Evolutionary conservation across 257 asterid species (phyloP).

Genomic region (Salvia hispanica): DNA sequence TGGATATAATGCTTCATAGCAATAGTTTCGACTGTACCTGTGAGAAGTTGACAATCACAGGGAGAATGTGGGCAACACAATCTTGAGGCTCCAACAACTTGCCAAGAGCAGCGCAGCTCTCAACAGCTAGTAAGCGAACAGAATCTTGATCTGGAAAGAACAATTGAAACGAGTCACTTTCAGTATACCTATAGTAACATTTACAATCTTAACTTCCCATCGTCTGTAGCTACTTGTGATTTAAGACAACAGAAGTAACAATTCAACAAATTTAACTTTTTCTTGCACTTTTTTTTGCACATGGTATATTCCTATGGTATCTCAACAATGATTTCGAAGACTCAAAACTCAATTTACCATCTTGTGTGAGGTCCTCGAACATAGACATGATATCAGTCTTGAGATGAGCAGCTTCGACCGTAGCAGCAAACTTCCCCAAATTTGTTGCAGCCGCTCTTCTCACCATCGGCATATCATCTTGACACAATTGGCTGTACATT

Average conservation of each 20-base stretch:
- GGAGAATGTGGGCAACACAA: slow-evolving; percentile 84
- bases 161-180: slow-evolving; percentile 8
- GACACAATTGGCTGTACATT: slow-evolving; percentile 80
- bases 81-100: slow-evolving; percentile 92
- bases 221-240: background rate
- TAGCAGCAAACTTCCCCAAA: slow-evolving; percentile 53
- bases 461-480: slow-evolving; percentile 85
- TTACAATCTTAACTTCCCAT: slow-evolving; percentile 16
- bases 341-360: slow-evolving; percentile 55
- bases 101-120: slow-evolving; percentile 94
- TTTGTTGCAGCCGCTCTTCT: slow-evolving; percentile 50
- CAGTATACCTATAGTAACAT: slow-evolving; percentile 10
- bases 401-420: slow-evolving; percentile 53
- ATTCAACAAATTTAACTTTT: background rate
- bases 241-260: background rate
- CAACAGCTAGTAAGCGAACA: slow-evolving; percentile 88
- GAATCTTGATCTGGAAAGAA: slow-evolving; percentile 79
- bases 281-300: background rate
- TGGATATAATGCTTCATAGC: slow-evolving; percentile 1
- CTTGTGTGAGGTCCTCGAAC: slow-evolving; percentile 77
- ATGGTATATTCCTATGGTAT: background rate
- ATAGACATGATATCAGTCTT: slow-evolving; percentile 56
- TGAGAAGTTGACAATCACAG: slow-evolving; percentile 87
- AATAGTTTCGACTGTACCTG: slow-evolving; percentile 53
- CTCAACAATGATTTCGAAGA: slow-evolving; percentile 25